Percentiles rank a stretch among this genome's conserved stretches.
Evolutionary conservation across 768 basidiomycete species (phyloP).

Genomic region (Naganishia vishniacii): DNA sequence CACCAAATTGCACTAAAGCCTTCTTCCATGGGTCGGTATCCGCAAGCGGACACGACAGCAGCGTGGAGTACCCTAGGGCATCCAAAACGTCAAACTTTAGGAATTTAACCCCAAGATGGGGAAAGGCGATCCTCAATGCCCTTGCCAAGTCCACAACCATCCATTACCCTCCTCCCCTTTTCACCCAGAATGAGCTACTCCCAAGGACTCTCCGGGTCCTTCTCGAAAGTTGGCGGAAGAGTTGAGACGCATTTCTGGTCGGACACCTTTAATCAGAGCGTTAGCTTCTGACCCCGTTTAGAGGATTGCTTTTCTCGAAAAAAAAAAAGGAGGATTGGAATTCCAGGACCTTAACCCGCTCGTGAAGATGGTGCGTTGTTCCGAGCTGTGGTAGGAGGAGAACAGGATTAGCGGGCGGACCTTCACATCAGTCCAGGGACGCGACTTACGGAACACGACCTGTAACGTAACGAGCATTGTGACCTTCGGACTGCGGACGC

Average conservation of each 20-base stretch:
- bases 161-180: conserved; percentile 41
- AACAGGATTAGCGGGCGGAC: neutral
- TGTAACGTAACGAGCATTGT: conserved; percentile 46
- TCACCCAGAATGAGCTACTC: conserved; percentile 16
- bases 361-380: conserved; percentile 35
- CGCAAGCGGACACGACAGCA: conserved; percentile 25
- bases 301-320: conserved; percentile 33
- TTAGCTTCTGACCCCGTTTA: conserved; percentile 42
- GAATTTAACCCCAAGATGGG: conserved; percentile 16
- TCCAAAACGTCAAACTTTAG: conserved; percentile 22
- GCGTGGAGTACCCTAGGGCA: conserved; percentile 1
- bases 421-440: neutral
- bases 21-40: conserved; percentile 35
- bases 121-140: conserved; percentile 45
- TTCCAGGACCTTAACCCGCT: conserved; percentile 51
- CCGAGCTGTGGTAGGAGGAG: neutral
- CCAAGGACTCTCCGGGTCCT: conserved; percentile 27
- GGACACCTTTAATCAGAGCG: conserved; percentile 37
- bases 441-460: conserved; percentile 15
- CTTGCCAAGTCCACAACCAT: conserved; percentile 42
- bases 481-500: conserved; percentile 45
- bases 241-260: conserved; percentile 49
- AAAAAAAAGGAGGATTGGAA: conserved; percentile 43
- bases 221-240: conserved; percentile 18
- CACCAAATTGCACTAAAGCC: conserved; percentile 51